Evolutionary conservation across 495 filamentous ascomycete genomes (phyloP).

Genomic region (Eremomyces bilateralis): DNA sequence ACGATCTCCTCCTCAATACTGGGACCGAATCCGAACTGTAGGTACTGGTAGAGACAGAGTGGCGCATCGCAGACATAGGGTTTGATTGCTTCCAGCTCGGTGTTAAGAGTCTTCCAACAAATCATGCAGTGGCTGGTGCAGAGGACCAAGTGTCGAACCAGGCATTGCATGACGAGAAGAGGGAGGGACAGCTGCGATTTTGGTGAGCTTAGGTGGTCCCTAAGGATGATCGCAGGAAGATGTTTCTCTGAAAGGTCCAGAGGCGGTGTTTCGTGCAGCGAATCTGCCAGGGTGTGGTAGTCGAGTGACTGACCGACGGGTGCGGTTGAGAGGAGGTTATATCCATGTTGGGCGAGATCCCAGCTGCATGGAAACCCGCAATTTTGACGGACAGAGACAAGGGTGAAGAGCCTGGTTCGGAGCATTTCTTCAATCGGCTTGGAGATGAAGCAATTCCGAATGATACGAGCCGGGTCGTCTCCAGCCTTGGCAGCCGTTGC

Average conservation of each 20-base stretch:
- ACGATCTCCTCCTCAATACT: constrained; percentile 70
- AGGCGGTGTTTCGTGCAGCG: too few relatives aligned
- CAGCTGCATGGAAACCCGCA: constrained; percentile 42
- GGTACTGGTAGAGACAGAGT: constrained; percentile 74
- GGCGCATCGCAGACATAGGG: constrained; percentile 71
- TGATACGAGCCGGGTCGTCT: constrained; percentile 7
- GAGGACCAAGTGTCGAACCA: constrained; percentile 54
- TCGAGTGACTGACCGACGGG: too few relatives aligned
- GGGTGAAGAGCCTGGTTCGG: constrained; percentile 37
- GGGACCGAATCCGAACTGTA: constrained; percentile 42
- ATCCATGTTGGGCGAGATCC: constrained; percentile 45
- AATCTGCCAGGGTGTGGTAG: constrained; percentile 18
- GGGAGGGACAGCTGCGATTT: constrained; percentile 30
- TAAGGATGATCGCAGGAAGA: constrained; percentile 14
- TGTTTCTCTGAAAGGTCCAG: constrained; percentile 22
- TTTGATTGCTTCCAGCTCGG: constrained; percentile 63
- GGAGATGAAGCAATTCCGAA: constrained; percentile 45
- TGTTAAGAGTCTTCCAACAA: constrained; percentile 53
- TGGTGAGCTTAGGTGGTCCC: constrained; percentile 14
- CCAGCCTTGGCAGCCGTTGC: constrained; percentile 1
- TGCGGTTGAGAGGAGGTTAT: too few relatives aligned
- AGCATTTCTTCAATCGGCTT: constrained; percentile 47
- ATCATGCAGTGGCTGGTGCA: constrained; percentile 79
- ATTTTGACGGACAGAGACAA: constrained; percentile 37
- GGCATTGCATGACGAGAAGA: constrained; percentile 59